phyloP scores from a whole-genome alignment of 495 filamentous ascomycete genomes.

The Penicillium pancosmium region DNA sequence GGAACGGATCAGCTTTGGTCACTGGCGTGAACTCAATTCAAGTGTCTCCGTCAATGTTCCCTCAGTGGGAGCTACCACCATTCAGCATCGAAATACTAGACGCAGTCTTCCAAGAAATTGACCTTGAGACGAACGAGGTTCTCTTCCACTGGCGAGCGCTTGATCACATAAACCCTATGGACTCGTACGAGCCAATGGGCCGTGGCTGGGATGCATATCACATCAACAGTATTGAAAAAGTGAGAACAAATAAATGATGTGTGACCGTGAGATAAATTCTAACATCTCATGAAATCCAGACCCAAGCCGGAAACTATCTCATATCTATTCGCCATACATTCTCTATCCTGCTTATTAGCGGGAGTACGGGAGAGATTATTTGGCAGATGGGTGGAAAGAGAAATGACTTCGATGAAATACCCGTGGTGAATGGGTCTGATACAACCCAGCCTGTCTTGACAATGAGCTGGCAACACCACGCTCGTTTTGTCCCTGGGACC shows the following conservation, averaged over 20 bases:
- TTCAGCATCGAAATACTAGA: slow-evolving; percentile 32
- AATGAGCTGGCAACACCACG: slow-evolving; percentile 27
- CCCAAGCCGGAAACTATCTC: slow-evolving; percentile 49
- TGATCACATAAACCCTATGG: slow-evolving; percentile 26
- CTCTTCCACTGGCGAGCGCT: slow-evolving; percentile 36
- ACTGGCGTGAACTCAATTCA: slow-evolving; percentile 43
- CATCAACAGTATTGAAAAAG: slow-evolving; percentile 31
- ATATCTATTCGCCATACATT: slow-evolving; percentile 54
- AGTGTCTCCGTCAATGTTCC: not conserved
- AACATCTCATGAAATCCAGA: slow-evolving; percentile 1
- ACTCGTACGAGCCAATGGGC: slow-evolving; percentile 13
- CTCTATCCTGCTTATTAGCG: slow-evolving; percentile 52
- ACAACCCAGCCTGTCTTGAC: slow-evolving; percentile 7
- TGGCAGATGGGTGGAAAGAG: slow-evolving; percentile 50
- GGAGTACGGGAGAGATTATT: slow-evolving; percentile 50
- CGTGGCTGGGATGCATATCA: slow-evolving; percentile 32
- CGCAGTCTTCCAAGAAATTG: slow-evolving; percentile 47
- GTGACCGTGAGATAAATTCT: not conserved
- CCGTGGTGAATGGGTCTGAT: not conserved
- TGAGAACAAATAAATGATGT: not conserved
- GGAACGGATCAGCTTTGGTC: slow-evolving; percentile 47
- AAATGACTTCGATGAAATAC: slow-evolving; percentile 22
- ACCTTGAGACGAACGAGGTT: slow-evolving; percentile 37
- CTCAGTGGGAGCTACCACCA: slow-evolving; percentile 1
- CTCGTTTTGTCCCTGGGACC: slow-evolving; percentile 27